phyloP scores from a whole-genome alignment of 2,329 filamentous ascomycete species.

The Thermomyces lanuginosus region DNA sequence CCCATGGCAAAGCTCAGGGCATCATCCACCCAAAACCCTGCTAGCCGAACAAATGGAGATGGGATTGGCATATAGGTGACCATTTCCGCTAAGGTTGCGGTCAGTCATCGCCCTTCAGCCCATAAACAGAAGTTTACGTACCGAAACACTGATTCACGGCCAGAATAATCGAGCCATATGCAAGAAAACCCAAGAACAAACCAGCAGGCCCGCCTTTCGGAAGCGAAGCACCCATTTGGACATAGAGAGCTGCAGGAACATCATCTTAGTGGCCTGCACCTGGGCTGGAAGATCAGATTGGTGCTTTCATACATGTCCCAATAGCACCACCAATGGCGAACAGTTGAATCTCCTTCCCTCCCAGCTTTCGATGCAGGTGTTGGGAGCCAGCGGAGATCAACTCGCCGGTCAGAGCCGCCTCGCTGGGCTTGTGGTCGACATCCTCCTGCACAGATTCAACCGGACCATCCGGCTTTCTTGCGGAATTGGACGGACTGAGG shows the following conservation, averaged over 20 bases:
- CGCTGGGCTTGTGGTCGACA: conserved; percentile 4
- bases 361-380: conserved; percentile 3
- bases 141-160: conserved; percentile 4
- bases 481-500: too few species aligned
- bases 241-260: conserved; percentile 22
- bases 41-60: conserved; percentile 68
- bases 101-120: too few species aligned
- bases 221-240: conserved; percentile 23
- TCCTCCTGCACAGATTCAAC: background rate
- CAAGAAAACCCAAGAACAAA: conserved; percentile 20
- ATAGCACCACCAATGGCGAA: conserved; percentile 5
- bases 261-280: too few species aligned
- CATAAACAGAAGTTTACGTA: too few species aligned
- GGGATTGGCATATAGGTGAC: conserved; percentile 64
- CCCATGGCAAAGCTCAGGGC: conserved; percentile 68
- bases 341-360: conserved; percentile 4
- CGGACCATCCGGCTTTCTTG: too few species aligned
- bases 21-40: conserved; percentile 61
- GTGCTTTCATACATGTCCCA: conserved; percentile 2
- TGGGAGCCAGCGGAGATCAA: conserved; percentile 8
- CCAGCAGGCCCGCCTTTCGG: conserved; percentile 22
- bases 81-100: conserved; percentile 82
- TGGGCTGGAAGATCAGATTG: too few species aligned
- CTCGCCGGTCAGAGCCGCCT: conserved; percentile 7
- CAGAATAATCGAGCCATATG: conserved; percentile 4